Base-by-base conservation (phyloP, 2,329 filamentous ascomycete genomes). In the Paracoccidioides brasiliensis region DNA sequence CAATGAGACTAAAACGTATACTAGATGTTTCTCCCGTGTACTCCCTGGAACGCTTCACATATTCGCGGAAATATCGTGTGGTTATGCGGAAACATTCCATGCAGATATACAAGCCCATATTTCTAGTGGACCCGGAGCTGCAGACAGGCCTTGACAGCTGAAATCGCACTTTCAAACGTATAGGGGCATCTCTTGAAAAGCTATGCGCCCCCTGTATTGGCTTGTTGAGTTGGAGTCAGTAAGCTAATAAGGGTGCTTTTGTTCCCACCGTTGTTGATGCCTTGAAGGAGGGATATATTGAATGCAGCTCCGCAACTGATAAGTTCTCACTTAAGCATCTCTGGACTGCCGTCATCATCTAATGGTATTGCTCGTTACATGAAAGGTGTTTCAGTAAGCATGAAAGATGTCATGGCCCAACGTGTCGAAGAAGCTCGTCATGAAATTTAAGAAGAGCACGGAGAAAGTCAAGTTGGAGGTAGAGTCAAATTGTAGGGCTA, bases 171-270 rank as follows among this genome's bases (percentile, higher is more conserved):
- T 46, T 1, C 4, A 40, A 40, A 54, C 43, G 4, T 46, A 45
- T 10, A 3, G 10, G 1, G 10, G 5, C n/a, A 12, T 46, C 70
- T 3, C 72, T 81, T 37, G 62, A 65, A 0, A 66, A 71, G 4
- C 56, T 77, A 0, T 66, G 42, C 14, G 3, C 41, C 9, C 22
- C 43, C 6, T 12, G 38, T 53, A 37, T 14, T 2, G 5, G 3
- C 0, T 3, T n/a, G 40, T 55, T 32, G 41, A n/a, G 14, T 9
- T 4, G 15, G 30, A 41, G n/a, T 37, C 56, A 12, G 15, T 73
- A 76, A 33, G 75, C 79, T 3, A 75, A 76, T 14, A 82, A 75
- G 60, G 76, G 80, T 5, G 69, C 76, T 37, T 81, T 82, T 55
- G 72, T 70, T 0, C 79, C 77, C 0, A 68, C 69, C 2, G 74